phyloP scores from a whole-genome alignment of 108 stramenopile genomes.

The Skeletonema grethae region DNA sequence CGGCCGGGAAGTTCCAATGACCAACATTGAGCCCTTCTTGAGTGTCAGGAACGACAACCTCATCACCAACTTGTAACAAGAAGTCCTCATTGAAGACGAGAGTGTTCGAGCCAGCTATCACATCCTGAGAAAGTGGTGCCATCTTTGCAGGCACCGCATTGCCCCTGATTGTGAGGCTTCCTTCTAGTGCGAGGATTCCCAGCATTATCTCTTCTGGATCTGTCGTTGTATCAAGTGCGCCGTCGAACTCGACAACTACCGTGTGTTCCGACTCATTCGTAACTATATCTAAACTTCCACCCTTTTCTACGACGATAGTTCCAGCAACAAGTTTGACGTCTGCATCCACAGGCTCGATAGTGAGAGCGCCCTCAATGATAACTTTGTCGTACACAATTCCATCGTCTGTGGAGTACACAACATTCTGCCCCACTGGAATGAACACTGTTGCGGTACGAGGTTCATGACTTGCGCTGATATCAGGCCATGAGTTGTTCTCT shows the following conservation, averaged over 20 bases:
- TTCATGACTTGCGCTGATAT: not conserved
- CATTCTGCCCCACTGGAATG: slow-evolving; percentile 7
- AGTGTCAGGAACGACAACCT: slow-evolving; percentile 25
- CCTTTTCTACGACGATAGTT: slow-evolving; percentile 6
- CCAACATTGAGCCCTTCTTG: slow-evolving; percentile 19
- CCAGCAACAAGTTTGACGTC: not conserved
- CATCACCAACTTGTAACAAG: slow-evolving; percentile 7
- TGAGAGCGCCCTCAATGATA: slow-evolving; percentile 19
- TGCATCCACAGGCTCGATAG: not conserved
- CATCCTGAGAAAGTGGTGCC: not conserved
- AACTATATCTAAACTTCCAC: not conserved
- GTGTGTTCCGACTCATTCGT: slow-evolving; percentile 2
- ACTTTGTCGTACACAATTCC: slow-evolving; percentile 11
- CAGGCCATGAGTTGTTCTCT: slow-evolving; percentile 9
- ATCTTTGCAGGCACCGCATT: slow-evolving; percentile 4
- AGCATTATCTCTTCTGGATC: slow-evolving; percentile 18
- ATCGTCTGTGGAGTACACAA: not conserved
- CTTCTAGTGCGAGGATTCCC: slow-evolving; percentile 12
- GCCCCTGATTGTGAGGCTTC: slow-evolving; percentile 8
- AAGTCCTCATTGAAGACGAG: not conserved
- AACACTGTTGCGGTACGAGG: not conserved
- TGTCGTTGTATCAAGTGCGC: not conserved
- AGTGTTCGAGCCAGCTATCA: slow-evolving; percentile 3
- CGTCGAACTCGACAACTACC: slow-evolving; percentile 14
- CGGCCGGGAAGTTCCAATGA: slow-evolving; percentile 22